phyloP scores from a whole-genome alignment of 2,329 filamentous ascomycete species.

The Albophoma yamanashiensis region DNA sequence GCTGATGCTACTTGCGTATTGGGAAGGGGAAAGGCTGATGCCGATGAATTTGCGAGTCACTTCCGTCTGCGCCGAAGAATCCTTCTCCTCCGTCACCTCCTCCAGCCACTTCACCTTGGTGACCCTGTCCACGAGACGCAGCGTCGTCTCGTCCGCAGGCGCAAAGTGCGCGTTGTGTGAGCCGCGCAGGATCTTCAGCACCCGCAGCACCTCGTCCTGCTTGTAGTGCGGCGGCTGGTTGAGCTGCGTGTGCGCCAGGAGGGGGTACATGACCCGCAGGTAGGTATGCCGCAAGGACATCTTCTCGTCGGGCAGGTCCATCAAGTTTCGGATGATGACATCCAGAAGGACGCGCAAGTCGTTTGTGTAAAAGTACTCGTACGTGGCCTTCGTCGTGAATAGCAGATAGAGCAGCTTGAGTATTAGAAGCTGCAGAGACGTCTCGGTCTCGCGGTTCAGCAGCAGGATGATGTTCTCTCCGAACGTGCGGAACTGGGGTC shows the following conservation, averaged over 20 bases:
- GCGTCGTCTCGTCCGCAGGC: slow-evolving; percentile 68
- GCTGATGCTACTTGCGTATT: slow-evolving; percentile 63
- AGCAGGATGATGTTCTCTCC: slow-evolving; percentile 95
- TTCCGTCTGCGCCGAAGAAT: slow-evolving; percentile 26
- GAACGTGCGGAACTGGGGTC: slow-evolving; percentile 80
- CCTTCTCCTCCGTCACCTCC: slow-evolving; percentile 23
- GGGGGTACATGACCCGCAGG: slow-evolving; percentile 79
- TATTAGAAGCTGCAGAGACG: slow-evolving; percentile 89
- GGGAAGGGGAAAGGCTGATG: slow-evolving; percentile 55
- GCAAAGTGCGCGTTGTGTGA: slow-evolving; percentile 64
- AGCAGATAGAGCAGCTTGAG: slow-evolving; percentile 90
- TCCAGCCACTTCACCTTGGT: slow-evolving; percentile 60
- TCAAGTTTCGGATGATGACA: slow-evolving; percentile 92
- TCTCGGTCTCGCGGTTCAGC: slow-evolving; percentile 89
- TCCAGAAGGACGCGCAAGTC: slow-evolving; percentile 89
- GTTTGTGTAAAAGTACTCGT: slow-evolving; percentile 98
- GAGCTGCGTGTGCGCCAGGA: slow-evolving; percentile 86
- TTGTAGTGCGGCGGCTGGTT: slow-evolving; percentile 85
- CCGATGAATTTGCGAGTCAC: slow-evolving; percentile 53
- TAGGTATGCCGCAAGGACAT: slow-evolving; percentile 80
- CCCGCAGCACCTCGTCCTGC: slow-evolving; percentile 66
- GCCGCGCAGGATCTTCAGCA: slow-evolving; percentile 60
- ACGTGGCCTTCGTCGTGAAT: slow-evolving; percentile 83
- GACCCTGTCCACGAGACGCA: slow-evolving; percentile 68
- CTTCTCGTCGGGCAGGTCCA: slow-evolving; percentile 83